Percentiles rank a stretch among this genome's conserved stretches.
These are phyloP conservation scores for Tetradesmus obliquus DNA, from an alignment of 139 green algal genomes.

Conservation along the genomic window DNA sequence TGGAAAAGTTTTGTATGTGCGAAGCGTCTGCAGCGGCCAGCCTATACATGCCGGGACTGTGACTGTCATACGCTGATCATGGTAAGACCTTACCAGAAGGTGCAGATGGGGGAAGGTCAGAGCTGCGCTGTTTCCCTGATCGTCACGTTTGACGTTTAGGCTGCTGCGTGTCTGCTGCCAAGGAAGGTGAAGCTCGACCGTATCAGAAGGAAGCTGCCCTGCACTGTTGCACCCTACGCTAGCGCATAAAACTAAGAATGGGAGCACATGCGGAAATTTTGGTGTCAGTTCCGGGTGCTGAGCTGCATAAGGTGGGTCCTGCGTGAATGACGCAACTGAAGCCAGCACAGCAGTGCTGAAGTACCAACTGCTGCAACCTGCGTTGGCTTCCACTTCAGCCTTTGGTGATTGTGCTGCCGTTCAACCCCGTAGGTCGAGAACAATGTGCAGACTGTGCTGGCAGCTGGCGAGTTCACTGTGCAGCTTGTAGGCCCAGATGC, in stretches of 20 bases:
- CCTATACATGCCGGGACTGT: background rate
- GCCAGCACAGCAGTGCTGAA: background rate
- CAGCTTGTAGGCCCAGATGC: background rate
- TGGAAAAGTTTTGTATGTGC: background rate
- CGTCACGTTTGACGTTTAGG: background rate
- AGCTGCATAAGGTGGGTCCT: conserved; percentile 38
- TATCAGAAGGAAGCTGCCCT: background rate
- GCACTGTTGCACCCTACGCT: background rate
- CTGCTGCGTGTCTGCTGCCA: background rate
- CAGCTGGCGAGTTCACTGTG: conserved; percentile 17
- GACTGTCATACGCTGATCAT: background rate
- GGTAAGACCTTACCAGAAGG: background rate
- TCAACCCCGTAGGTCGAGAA: background rate
- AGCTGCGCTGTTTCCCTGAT: too few species aligned
- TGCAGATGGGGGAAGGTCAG: background rate
- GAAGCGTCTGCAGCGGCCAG: background rate
- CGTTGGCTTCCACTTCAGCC: background rate
- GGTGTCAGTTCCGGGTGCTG: background rate
- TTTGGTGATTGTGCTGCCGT: background rate
- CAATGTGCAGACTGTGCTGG: conserved; percentile 25
- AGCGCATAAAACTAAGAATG: background rate
- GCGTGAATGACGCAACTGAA: background rate
- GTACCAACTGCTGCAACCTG: background rate
- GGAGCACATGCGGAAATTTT: background rate
- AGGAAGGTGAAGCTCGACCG: background rate